Evolutionary conservation across 139 green algal species (phyloP).

Genomic region (Volvox reticuliferus): DNA sequence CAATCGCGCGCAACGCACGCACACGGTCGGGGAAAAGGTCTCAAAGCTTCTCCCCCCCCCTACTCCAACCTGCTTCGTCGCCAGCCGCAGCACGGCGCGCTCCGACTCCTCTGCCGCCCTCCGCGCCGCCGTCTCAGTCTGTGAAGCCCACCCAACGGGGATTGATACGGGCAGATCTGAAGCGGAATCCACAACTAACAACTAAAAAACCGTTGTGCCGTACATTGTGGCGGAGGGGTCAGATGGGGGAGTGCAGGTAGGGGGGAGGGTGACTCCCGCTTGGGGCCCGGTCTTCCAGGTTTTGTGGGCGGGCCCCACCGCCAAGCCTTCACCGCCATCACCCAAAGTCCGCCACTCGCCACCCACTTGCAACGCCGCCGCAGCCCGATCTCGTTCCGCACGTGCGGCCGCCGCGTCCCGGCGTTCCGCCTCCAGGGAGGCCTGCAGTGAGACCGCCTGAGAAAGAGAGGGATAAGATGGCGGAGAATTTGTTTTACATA

Average conservation of each 20-base stretch:
- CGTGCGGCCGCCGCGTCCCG: neutral
- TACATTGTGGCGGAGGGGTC: neutral
- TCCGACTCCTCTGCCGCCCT: conserved; percentile 63
- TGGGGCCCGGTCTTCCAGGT: too few relatives aligned
- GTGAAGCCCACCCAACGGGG: neutral
- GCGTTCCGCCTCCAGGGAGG: conserved; percentile 17
- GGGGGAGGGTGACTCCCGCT: too few relatives aligned
- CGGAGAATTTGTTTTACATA: too few relatives aligned
- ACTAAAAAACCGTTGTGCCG: too few relatives aligned
- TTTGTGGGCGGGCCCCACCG: neutral
- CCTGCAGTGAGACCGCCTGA: conserved; percentile 35
- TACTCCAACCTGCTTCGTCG: conserved; percentile 50
- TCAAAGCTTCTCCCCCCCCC: neutral
- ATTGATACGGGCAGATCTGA: neutral
- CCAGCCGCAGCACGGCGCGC: conserved; percentile 30
- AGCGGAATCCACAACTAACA: neutral
- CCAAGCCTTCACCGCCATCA: neutral
- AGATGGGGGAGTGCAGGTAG: neutral
- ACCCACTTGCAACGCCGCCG: conserved; percentile 1
- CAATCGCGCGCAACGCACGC: too few relatives aligned
- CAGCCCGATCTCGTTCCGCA: neutral
- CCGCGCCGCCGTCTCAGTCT: conserved; percentile 43
- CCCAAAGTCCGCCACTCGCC: neutral
- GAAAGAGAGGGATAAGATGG: neutral
- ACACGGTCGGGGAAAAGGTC: too few relatives aligned